Evolutionary conservation across 1,284 basidiomycete species (phyloP), one percentile per base, ranked within the genome.

Genomic region (Ganoderma meredithae): DNA sequence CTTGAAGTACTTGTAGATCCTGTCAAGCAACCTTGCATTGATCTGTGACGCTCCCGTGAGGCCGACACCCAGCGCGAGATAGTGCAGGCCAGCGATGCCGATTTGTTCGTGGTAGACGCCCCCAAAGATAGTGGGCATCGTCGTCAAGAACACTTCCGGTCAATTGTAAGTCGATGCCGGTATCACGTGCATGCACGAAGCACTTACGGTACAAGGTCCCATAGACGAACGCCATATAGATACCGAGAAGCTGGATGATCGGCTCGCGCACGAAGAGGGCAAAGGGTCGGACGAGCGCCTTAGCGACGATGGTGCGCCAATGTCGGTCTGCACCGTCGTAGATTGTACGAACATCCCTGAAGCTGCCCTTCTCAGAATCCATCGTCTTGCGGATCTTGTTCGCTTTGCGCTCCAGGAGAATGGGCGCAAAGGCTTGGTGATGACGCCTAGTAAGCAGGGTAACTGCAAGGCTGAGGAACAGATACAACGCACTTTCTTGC

Each of bases 11-110:
- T 81, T 78, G 70, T 91, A 92, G 1, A 89, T 79, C 56, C 74
- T 76, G 76, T 93, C 90, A 75, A 89, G 80, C 4, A 82, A 73
- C 2, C 85, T 80, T 0, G 90, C 90, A 62, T 90, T 90, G 25
- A 86, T 67, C 73, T 93, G 90, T 0, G 89, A 85, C 1, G 84
- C 83, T 3, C 81, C 71, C 0, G 81, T 79, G 3, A 90, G 78
- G 9, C 90, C 90, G 1, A 88, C 64, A 1, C 88, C 90, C 2
- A 92, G 82, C 1, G 90, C 85, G 66, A 93, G 82, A 73, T 92
- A 93, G 74, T 89, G 81, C 22, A 88, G 76, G 0, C 86, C 90
- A 0, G 88, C 84, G 60, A 92, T 90, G 60, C 87, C 85, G 52
- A 84, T 76, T 1, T 75, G 69, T 77, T 90, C 75, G 33, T 78